phyloP scores from a whole-genome alignment of 257 asterid genomes.

The Nicotiana otophora region DNA sequence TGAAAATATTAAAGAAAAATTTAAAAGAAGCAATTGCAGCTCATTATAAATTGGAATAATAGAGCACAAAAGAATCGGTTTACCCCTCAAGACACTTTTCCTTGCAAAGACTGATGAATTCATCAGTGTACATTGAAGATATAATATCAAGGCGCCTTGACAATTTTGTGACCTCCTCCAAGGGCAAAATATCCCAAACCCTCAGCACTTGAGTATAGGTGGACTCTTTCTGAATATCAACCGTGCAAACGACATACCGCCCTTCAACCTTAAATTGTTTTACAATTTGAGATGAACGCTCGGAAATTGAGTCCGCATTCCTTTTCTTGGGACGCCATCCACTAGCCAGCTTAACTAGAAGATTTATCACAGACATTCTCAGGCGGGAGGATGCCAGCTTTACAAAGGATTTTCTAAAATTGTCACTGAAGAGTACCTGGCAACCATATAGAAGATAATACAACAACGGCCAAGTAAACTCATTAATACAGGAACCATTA shows the following conservation, averaged over 20 bases:
- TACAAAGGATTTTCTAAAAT: constrained; percentile 47
- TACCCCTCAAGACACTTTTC: constrained; percentile 47
- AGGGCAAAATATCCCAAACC: constrained; percentile 58
- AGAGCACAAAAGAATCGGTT: neutral
- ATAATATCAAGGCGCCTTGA: constrained; percentile 46
- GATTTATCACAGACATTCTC: constrained; percentile 32
- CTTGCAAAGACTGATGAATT: constrained; percentile 43
- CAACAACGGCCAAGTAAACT: neutral
- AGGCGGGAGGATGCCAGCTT: constrained; percentile 22
- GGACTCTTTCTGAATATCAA: constrained; percentile 39
- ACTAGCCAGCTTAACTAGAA: constrained; percentile 46
- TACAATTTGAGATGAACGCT: constrained; percentile 38
- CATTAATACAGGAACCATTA: neutral
- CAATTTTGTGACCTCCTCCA: constrained; percentile 38
- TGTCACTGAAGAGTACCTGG: constrained; percentile 57
- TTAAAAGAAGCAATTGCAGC: neutral
- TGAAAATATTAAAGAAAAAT: neutral
- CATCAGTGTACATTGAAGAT: constrained; percentile 40
- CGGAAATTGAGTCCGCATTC: constrained; percentile 37
- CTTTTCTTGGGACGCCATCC: constrained; percentile 71
- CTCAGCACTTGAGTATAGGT: constrained; percentile 42
- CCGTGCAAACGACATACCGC: constrained; percentile 41
- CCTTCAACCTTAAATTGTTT: constrained; percentile 49
- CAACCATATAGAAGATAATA: neutral
- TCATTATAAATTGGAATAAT: neutral